Conservation (phyloP, 2,329 filamentous ascomycete species). For the Colletotrichum phormii region DNA sequence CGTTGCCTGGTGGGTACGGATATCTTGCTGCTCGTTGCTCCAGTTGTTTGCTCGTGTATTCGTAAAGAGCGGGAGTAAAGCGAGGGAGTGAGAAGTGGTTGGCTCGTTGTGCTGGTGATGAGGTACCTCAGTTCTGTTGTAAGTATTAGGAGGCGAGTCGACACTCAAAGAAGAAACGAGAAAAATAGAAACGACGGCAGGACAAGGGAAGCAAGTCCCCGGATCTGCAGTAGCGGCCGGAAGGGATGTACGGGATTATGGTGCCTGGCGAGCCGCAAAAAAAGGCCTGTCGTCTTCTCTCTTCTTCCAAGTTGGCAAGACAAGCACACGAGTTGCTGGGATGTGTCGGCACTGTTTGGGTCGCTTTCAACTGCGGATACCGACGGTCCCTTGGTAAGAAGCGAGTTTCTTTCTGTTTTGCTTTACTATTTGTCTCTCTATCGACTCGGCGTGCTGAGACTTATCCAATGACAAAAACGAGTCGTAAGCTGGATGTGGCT, state of each 20-base stretch:
- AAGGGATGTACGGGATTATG: neutral
- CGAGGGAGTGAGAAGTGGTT: neutral
- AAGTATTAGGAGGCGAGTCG: neutral
- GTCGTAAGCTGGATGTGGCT: slow-evolving; percentile 35
- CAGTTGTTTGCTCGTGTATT: neutral
- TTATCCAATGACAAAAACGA: slow-evolving; percentile 32
- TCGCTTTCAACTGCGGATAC: neutral
- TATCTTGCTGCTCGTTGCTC: neutral
- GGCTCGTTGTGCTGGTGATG: slow-evolving; percentile 1
- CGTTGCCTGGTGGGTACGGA: neutral
- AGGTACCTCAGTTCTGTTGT: neutral
- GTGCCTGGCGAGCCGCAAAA: slow-evolving; percentile 10
- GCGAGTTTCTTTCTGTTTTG: neutral
- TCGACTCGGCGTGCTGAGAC: neutral
- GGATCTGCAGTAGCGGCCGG: slow-evolving; percentile 17
- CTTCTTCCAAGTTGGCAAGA: neutral
- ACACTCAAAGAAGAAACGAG: slow-evolving; percentile 4
- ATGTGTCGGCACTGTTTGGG: neutral
- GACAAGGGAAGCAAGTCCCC: slow-evolving; percentile 5
- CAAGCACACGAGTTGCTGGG: neutral
- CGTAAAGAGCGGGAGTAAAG: neutral
- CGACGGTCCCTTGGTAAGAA: neutral
- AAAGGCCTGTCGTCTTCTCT: neutral
- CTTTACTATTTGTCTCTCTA: neutral
- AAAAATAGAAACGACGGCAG: neutral